Base-by-base conservation (phyloP, 176 grass and related monocot genomes). In the Saccharum officinarum region DNA sequence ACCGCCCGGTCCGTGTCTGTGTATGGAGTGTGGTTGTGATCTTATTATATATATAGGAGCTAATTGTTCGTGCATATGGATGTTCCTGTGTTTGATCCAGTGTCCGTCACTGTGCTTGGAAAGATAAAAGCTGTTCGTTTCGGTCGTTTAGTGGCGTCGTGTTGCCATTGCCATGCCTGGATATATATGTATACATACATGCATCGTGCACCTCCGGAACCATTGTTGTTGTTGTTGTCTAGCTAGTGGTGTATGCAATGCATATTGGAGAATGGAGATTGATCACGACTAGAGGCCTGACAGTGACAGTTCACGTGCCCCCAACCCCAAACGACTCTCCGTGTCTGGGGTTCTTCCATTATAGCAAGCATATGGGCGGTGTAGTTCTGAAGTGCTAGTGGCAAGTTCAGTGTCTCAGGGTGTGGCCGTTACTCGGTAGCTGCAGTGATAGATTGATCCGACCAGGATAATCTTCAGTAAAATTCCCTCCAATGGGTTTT, bases 71-170 rank as follows among this genome's bases (percentile, higher is more conserved):
- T 15, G 80, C 11, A 39, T 81, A 60, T 76, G 50, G 61, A 23
- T 18, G 60, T 41, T 83, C 55, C 42, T 25, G 62, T 25, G 70
- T 34, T 83, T 46, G 45, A 78, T 86, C 68, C 46, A n/a, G 40
- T 82, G 79, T 67, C 62, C 25, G 49, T 75, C 52, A 7, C 54
- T 83, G 67, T 78, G 79, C 52, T 38, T 17, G 44, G 9, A 38
- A 71, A 81, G 20, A 4, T 28, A 9, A 30, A 62, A 63, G 9
- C 17, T 68, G 46, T 74, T 47, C 34, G 14, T 55, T 66, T 65
- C 22, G 77, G 69, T 38, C 33, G 70, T 75, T 67, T 62, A 70
- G 23, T 30, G 65, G n/a, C 63, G 79, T 76, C 79, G 79, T 82
- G 55, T 54, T 54, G 50, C 47, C 47, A 49, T 47, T 41, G 65